Percentiles rank a stretch among this genome's conserved stretches.
phyloP scores from a whole-genome alignment of 2,329 filamentous ascomycete genomes.

The Metarhizium brunneum region DNA sequence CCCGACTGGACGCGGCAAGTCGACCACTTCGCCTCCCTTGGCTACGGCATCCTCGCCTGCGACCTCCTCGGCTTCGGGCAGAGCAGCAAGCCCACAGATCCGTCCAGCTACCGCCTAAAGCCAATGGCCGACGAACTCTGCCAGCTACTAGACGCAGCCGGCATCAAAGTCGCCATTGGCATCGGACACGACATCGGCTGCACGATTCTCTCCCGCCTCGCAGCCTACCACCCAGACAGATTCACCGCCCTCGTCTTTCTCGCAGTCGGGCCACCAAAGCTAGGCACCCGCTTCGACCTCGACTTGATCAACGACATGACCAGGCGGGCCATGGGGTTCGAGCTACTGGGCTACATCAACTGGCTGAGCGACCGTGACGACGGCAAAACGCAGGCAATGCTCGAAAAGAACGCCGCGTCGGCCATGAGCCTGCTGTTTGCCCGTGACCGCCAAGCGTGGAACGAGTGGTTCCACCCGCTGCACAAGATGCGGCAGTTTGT shows the following conservation, averaged over 20 bases:
- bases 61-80: conserved; percentile 32
- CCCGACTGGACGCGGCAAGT: conserved; percentile 34
- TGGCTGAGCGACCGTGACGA: conserved; percentile 13
- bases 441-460: conserved; percentile 14
- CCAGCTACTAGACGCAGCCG: conserved; percentile 21
- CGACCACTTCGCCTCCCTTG: conserved; percentile 23
- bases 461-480: conserved; percentile 17
- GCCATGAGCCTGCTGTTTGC: conserved; percentile 22
- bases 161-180: conserved; percentile 31
- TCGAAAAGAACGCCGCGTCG: conserved; percentile 16
- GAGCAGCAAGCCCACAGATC: conserved; percentile 21
- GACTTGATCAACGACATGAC: conserved; percentile 23
- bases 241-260: conserved; percentile 17
- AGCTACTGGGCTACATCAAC: conserved; percentile 22
- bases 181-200: conserved; percentile 28
- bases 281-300: conserved; percentile 19
- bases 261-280: conserved; percentile 18
- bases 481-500: conserved; percentile 18
- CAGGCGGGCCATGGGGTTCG: conserved; percentile 16
- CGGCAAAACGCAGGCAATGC: conserved; percentile 6
- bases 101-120: conserved; percentile 19
- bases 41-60: conserved; percentile 32
- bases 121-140: conserved; percentile 22
- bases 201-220: conserved; percentile 20
- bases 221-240: conserved; percentile 15